Percentiles rank a stretch among this genome's conserved stretches.
These are phyloP conservation scores for Magnusiomyces starmeri DNA, from an alignment of 1,139 yeast species.

Conservation along the genomic window DNA sequence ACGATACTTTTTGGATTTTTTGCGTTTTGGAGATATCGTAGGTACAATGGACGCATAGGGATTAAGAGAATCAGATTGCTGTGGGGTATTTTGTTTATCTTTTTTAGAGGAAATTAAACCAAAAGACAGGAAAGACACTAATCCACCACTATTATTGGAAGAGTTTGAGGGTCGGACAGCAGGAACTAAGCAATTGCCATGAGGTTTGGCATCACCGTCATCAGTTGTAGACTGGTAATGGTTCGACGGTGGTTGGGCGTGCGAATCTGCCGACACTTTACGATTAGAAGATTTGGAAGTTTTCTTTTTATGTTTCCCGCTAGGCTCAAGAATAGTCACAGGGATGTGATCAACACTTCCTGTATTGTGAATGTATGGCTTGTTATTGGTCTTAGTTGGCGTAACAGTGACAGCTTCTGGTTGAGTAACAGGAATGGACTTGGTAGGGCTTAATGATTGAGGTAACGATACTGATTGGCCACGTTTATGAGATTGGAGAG, in stretches of 20 bases:
- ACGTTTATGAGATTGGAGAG: too few relatives aligned
- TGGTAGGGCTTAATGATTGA: too few relatives aligned
- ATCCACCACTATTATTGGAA: background rate
- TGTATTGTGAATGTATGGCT: background rate
- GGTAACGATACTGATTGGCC: too few relatives aligned
- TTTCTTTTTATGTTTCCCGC: background rate
- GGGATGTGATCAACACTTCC: background rate
- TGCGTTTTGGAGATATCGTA: background rate
- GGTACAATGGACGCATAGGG: background rate
- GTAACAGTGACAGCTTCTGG: too few relatives aligned
- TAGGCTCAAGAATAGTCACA: background rate
- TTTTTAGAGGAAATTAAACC: background rate
- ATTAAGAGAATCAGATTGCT: background rate
- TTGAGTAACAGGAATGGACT: too few relatives aligned
- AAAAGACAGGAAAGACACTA: background rate
- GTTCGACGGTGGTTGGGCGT: background rate
- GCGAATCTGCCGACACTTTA: background rate
- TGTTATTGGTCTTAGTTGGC: too few relatives aligned
- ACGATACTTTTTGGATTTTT: background rate
- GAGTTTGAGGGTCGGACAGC: background rate
- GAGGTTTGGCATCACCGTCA: background rate
- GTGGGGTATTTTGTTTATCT: background rate
- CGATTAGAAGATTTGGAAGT: background rate
- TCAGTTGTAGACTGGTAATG: background rate
- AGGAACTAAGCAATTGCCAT: background rate